Evolutionary conservation across 169 alveolate genomes (phyloP).

Genomic region (Eimeria zaria): DNA sequence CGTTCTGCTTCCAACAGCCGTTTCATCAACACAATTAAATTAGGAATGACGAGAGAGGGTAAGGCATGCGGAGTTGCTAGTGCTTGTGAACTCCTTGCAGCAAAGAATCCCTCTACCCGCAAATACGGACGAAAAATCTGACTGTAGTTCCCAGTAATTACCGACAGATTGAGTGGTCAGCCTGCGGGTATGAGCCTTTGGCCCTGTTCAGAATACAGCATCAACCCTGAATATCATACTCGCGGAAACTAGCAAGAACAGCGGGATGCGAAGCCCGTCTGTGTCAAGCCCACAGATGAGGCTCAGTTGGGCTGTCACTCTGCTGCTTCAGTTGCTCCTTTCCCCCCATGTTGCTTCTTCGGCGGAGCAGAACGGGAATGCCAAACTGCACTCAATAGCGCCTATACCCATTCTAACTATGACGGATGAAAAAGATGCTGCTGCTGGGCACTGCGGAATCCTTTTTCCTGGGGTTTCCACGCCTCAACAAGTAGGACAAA

Average conservation of each 20-base stretch:
- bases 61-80: neutral
- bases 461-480: neutral
- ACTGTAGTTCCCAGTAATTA: neutral
- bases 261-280: neutral
- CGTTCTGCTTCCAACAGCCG: neutral
- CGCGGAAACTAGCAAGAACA: neutral
- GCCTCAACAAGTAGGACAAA: neutral
- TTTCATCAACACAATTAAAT: neutral
- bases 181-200: neutral
- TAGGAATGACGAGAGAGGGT: neutral
- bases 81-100: neutral
- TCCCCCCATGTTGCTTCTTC: neutral
- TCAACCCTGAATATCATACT: neutral
- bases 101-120: neutral
- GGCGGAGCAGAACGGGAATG: neutral
- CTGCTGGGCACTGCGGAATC: slow-evolving; percentile 50
- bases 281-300: slow-evolving; percentile 10
- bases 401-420: neutral
- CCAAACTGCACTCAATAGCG: neutral
- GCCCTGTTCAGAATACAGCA: neutral
- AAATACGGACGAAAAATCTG: neutral
- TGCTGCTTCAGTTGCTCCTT: slow-evolving; percentile 17
- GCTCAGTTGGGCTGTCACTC: slow-evolving; percentile 35
- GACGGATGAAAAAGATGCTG: slow-evolving; percentile 12
- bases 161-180: neutral